These are phyloP conservation scores for Chlorociboria aeruginascens DNA, from an alignment of 495 filamentous ascomycete genomes.

Conservation along the genomic window DNA sequence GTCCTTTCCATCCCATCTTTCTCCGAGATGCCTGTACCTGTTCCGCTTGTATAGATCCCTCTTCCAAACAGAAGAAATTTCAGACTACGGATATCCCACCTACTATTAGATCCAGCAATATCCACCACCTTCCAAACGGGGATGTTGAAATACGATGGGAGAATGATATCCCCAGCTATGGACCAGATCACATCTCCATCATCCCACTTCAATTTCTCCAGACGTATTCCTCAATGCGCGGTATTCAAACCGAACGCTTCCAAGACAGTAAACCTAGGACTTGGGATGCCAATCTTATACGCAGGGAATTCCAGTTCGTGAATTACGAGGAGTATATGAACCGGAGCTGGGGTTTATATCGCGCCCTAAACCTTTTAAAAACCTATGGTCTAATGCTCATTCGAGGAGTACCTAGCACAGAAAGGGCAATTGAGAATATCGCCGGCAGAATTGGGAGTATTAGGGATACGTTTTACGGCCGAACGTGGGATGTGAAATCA, in stretches of 20 bases:
- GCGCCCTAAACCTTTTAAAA: conserved; percentile 37
- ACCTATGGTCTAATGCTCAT: conserved; percentile 62
- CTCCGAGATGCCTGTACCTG: conserved; percentile 74
- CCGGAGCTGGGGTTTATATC: conserved; percentile 35
- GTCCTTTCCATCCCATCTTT: conserved; percentile 25
- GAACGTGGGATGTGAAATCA: conserved; percentile 76
- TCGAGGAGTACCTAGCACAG: conserved; percentile 48
- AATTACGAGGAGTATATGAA: conserved; percentile 61
- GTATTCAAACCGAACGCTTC: background rate
- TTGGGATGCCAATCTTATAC: conserved; percentile 28
- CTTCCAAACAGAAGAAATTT: conserved; percentile 76
- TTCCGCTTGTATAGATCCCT: conserved; percentile 55
- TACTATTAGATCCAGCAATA: conserved; percentile 28
- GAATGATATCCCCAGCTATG: conserved; percentile 40
- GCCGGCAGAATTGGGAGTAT: conserved; percentile 60
- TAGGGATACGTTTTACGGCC: conserved; percentile 77
- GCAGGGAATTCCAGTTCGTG: conserved; percentile 30
- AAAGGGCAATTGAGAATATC: conserved; percentile 50
- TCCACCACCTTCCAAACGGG: conserved; percentile 24
- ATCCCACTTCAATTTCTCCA: conserved; percentile 27
- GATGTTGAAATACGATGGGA: conserved; percentile 47
- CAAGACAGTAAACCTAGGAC: background rate
- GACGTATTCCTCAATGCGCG: conserved; percentile 1
- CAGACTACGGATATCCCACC: conserved; percentile 57
- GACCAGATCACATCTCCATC: conserved; percentile 34